Evolutionary conservation across 2,329 filamentous ascomycete species (phyloP), one percentile per base, ranked within the genome.

Genomic region (Lasiodiplodia gonubiensis): DNA sequence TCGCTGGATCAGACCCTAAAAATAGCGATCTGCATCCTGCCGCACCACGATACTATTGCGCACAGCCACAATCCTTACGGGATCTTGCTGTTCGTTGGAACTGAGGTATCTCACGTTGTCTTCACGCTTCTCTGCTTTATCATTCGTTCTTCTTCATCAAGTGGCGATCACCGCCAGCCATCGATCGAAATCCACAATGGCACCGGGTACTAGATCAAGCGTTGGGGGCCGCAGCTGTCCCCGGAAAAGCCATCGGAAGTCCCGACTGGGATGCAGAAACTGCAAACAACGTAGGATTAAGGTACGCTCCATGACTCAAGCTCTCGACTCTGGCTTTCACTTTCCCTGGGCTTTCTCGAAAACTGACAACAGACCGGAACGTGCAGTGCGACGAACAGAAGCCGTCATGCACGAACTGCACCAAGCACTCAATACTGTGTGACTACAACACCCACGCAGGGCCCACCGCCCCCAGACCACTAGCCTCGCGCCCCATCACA

Each of bases 381-480:
- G 30, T 6, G 7, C 7, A 64, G 74, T 77, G 75, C 63, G 75
- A 76, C 68, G 75, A 77, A 66, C 70, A 71, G 51, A 73, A 70
- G 49, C 75, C 75, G 5, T 68, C 66, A 14, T 77, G 75, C 66
- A 71, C 72, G 16, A 74, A 74, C 35, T 77, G 75, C 51, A 72
- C 73, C 10, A 75, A 73, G 55, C 74, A 76, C 68, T 71, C 70
- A 18, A 69, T 71, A 2, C 23, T 48, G 16, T 77, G 74, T 69
- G 39, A 73, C 74, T 65, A 27, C 51, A 53, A 30, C 51, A 10
- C 51, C 23, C 4, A 6, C 51, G 48, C 10, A 1, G 10, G 48
- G 18, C 23, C 21, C 18, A 3, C 25, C 27, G 21, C 51, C 16
- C 51, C 23, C 25, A 27, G 51, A 5, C 23, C 5, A 16, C 23